phyloP scores from a whole-genome alignment of 2,329 filamentous ascomycete genomes.

The Bimuria novae-zelandiae region DNA sequence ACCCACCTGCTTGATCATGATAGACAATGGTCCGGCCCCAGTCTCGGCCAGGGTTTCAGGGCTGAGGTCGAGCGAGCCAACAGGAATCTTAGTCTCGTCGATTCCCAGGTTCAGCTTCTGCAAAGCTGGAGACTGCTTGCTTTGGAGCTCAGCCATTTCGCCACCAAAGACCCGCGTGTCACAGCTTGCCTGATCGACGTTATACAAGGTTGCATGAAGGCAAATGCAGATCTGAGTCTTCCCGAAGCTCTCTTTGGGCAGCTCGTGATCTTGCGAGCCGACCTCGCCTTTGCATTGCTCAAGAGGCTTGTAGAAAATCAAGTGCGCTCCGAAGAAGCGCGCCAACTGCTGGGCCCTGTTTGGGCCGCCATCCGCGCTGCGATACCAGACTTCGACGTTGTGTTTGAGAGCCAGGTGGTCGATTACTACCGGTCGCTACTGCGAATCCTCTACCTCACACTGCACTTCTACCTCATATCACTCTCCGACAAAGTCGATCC shows the following conservation, averaged over 20 bases:
- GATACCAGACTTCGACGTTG: constrained; percentile 63
- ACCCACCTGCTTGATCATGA: constrained; percentile 77
- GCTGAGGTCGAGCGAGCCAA: constrained; percentile 87
- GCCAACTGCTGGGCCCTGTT: constrained; percentile 59
- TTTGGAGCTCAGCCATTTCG: constrained; percentile 76
- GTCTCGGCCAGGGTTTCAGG: constrained; percentile 70
- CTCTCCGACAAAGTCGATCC: constrained; percentile 36
- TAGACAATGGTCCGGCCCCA: constrained; percentile 68
- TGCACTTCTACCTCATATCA: constrained; percentile 64
- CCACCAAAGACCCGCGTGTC: constrained; percentile 59
- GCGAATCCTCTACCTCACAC: constrained; percentile 80
- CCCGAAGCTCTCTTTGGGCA: constrained; percentile 82
- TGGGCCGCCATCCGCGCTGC: constrained; percentile 65
- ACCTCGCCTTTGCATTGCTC: constrained; percentile 79
- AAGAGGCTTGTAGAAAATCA: constrained; percentile 72
- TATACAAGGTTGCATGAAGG: constrained; percentile 74
- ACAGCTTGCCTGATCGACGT: constrained; percentile 74
- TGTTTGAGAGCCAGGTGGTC: constrained; percentile 60
- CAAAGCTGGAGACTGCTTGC: constrained; percentile 88
- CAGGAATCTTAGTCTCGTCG: constrained; percentile 85
- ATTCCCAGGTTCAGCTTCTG: constrained; percentile 85
- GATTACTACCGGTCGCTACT: constrained; percentile 83
- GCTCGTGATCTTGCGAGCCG: constrained; percentile 75
- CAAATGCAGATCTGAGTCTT: constrained; percentile 73
- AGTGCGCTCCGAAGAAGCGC: constrained; percentile 56